phyloP scores from a whole-genome alignment of 2,329 filamentous ascomycete species.

The Trichoderma cornu-damae region DNA sequence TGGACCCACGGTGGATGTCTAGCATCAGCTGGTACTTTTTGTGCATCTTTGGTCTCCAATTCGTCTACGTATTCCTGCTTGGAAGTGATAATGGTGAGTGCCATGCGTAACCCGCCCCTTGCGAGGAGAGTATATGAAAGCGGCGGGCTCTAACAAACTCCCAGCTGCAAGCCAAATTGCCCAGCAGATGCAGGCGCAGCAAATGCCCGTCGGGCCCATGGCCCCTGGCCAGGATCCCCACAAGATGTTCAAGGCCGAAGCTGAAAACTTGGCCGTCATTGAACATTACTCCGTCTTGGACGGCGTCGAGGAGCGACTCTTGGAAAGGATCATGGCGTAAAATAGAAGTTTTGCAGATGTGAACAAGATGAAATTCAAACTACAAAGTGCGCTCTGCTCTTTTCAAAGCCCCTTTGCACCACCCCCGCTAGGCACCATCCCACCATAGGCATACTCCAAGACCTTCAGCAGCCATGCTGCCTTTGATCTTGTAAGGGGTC shows the following conservation, averaged over 20 bases:
- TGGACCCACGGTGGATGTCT: conserved; percentile 98
- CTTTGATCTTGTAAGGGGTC: conserved; percentile 66
- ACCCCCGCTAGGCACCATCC: conserved; percentile 37
- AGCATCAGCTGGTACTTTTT: conserved; percentile 99
- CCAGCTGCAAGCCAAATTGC: conserved; percentile 85
- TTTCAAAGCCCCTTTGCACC: conserved; percentile 21
- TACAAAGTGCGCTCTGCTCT: conserved; percentile 24
- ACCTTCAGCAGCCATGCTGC: conserved; percentile 58
- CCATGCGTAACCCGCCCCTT: not conserved
- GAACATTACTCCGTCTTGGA: conserved; percentile 91
- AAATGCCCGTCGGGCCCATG: conserved; percentile 46
- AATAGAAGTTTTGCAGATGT: conserved; percentile 24
- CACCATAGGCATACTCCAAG: conserved; percentile 62
- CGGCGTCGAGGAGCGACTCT: conserved; percentile 76
- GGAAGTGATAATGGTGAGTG: conserved; percentile 88
- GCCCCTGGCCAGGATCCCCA: conserved; percentile 91
- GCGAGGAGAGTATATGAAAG: too few relatives aligned
- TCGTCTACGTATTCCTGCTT: conserved; percentile 94
- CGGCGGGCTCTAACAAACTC: not conserved
- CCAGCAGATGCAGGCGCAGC: conserved; percentile 76
- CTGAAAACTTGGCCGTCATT: conserved; percentile 91
- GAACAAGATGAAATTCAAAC: conserved; percentile 19
- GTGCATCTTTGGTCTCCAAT: conserved; percentile 92
- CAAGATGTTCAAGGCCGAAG: conserved; percentile 88
- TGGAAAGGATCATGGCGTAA: conserved; percentile 49